A percentile compares a stretch with the other conserved stretches of the same genome.
These are phyloP conservation scores for Aspergillus neoniger DNA, from an alignment of 2,329 filamentous ascomycete genomes.

Conservation along the genomic window DNA sequence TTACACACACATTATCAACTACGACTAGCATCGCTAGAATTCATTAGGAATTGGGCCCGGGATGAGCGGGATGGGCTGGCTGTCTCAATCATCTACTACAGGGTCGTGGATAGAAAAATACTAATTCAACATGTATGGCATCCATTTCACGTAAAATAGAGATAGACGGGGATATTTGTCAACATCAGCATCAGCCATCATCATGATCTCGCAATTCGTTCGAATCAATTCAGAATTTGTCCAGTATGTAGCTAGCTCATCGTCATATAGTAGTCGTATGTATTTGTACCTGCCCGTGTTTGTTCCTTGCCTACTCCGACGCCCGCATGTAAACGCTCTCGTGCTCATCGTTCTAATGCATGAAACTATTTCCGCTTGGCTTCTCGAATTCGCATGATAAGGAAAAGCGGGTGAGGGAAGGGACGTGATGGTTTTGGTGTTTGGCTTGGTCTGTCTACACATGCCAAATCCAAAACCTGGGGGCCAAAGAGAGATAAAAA, in stretches of 20 bases:
- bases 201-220: neutral
- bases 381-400: neutral
- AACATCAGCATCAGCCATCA: conserved; percentile 7
- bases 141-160: conserved; percentile 6
- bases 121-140: conserved; percentile 13
- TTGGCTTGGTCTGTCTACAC: neutral
- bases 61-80: neutral
- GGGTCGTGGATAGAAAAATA: neutral
- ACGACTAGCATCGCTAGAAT: neutral
- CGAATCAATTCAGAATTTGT: neutral
- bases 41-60: neutral
- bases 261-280: conserved; percentile 7
- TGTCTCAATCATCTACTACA: too few relatives aligned
- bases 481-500: neutral
- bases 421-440: neutral
- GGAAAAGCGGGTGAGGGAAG: neutral
- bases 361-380: neutral
- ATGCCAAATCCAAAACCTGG: conserved; percentile 1
- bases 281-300: conserved; percentile 1
- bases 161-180: neutral
- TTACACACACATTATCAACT: neutral
- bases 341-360: conserved; percentile 1
- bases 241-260: neutral
- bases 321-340: conserved; percentile 10
- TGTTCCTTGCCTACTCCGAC: conserved; percentile 13